A percentile compares a stretch with the other conserved stretches of the same genome.
Conservation (phyloP, 768 basidiomycete species). For the Boletus pseudopeckii region DNA sequence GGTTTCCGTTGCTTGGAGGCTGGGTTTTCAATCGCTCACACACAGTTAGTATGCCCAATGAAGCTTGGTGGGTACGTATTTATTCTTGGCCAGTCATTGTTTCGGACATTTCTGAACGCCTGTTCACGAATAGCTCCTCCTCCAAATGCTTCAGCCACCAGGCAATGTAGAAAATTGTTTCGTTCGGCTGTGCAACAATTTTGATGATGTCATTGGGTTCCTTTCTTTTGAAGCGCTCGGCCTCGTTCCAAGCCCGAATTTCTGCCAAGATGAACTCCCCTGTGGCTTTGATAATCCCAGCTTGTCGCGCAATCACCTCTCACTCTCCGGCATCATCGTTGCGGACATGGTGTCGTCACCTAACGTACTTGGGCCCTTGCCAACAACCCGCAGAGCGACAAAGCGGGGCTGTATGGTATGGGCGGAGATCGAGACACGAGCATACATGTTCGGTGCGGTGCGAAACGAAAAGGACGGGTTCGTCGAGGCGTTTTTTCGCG, state of each 20-base stretch:
- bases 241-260: slow-evolving; percentile 18
- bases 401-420: slow-evolving; percentile 19
- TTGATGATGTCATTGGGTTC: slow-evolving; percentile 28
- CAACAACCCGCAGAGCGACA: slow-evolving; percentile 5
- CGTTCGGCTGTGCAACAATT: slow-evolving; percentile 30
- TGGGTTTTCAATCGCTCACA: slow-evolving; percentile 31
- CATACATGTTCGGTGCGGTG: slow-evolving; percentile 32
- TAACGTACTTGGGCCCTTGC: not conserved
- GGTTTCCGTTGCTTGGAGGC: slow-evolving; percentile 28
- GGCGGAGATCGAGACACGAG: slow-evolving; percentile 20
- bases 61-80: slow-evolving; percentile 33
- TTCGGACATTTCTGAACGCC: not conserved
- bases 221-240: slow-evolving; percentile 25
- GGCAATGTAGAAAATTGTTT: slow-evolving; percentile 29
- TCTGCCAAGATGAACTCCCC: slow-evolving; percentile 5
- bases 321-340: slow-evolving; percentile 18
- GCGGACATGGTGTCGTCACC: slow-evolving; percentile 15
- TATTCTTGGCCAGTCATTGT: not conserved
- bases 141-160: slow-evolving; percentile 7
- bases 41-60: slow-evolving; percentile 21
- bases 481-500: slow-evolving; percentile 24
- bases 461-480: slow-evolving; percentile 26
- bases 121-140: not conserved
- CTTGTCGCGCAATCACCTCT: slow-evolving; percentile 17
- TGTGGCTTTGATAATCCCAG: not conserved